Base-by-base conservation (phyloP, 192 early-diverging fungal species). In the Coemansia sp. region DNA sequence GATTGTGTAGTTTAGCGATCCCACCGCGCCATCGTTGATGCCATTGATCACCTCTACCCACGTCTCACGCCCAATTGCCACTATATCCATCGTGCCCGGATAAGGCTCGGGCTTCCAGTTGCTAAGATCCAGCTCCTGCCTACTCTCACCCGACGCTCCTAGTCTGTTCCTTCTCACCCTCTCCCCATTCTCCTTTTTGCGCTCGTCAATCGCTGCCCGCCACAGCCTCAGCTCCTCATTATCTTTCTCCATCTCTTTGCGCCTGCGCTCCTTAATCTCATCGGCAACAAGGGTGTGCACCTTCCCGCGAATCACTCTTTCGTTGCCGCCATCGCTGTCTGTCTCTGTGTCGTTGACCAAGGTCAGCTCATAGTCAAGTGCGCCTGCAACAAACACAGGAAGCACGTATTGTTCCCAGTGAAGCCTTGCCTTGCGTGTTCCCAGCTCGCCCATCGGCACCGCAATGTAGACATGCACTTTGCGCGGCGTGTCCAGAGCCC, bases 331-430 rank as follows among this genome's bases (percentile, higher is more conserved):
- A 41, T 72, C 67, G 59, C 42, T 64, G 40, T 68, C 59, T 12
- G 58, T 66, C 58, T 68, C 68, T 13, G 69, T 78, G 43, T 84
- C 81, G 70, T 77, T 79, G 16, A 84, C 81, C 61, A 84, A 53
- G 13, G 73, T 79, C 20, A 84, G 64, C 67, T 84, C 81, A 55
- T 83, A 83, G 62, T 83, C 81, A 42, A 83, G 67, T 39, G 81
- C 81, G 1, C 81, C 81, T 12, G 81, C 81, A 16, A 65, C 81
- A 74, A 83, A 83, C 25, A 83, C 81, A 3, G 81, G 81, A 61
- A 83, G 69, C 37, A 83, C 69, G 65, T 83, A 83, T 62, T 64
- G 58, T 54, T 83, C 81, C 76, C 76, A 83, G 61, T 83, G 81
- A 65, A 72, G 57, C 49, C 76, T 67, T 25, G 76, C 81, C 60